Conservation (phyloP, 2,329 filamentous ascomycete species). For the Paraconiothyrium sp. region DNA sequence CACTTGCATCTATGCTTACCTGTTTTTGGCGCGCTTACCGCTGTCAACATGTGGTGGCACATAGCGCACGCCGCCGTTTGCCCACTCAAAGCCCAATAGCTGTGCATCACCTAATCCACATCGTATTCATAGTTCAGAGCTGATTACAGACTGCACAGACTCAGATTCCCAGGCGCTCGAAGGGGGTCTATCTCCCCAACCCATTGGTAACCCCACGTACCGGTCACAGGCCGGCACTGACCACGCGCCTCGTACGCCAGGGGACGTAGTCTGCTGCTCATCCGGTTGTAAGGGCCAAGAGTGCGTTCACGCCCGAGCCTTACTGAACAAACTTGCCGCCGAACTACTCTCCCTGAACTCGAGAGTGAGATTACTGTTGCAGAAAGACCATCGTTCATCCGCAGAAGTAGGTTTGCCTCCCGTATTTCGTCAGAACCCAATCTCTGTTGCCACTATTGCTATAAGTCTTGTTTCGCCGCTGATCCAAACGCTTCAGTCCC, state of each 20-base stretch:
- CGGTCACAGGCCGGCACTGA: slow-evolving; percentile 28
- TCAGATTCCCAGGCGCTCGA: slow-evolving; percentile 25
- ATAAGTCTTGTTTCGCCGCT: slow-evolving; percentile 8
- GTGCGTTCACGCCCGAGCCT: slow-evolving; percentile 34
- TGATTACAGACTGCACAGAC: slow-evolving; percentile 34
- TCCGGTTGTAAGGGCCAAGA: slow-evolving; percentile 34
- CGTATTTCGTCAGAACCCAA: slow-evolving; percentile 2
- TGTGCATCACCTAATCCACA: slow-evolving; percentile 15
- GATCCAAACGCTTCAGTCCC: slow-evolving; percentile 26
- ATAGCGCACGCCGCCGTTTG: slow-evolving; percentile 21
- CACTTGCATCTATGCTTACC: slow-evolving; percentile 10
- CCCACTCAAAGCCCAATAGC: slow-evolving; percentile 17
- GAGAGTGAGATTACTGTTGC: slow-evolving; percentile 32
- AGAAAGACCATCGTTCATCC: slow-evolving; percentile 29
- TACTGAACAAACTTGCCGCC: slow-evolving; percentile 37
- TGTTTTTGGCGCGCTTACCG: slow-evolving; percentile 23
- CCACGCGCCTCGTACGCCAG: slow-evolving; percentile 31
- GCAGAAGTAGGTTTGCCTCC: slow-evolving; percentile 30
- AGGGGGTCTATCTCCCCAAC: slow-evolving; percentile 27
- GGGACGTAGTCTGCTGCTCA: slow-evolving; percentile 34
- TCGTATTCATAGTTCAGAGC: slow-evolving; percentile 30
- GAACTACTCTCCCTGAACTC: slow-evolving; percentile 30
- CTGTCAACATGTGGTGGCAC: slow-evolving; percentile 19
- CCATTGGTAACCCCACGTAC: slow-evolving; percentile 28
- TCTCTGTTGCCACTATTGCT: slow-evolving; percentile 13